A percentile compares a stretch with the other conserved stretches of the same genome.
Conservation (phyloP, 495 filamentous ascomycete genomes). For the Penicillium crystallinum region DNA sequence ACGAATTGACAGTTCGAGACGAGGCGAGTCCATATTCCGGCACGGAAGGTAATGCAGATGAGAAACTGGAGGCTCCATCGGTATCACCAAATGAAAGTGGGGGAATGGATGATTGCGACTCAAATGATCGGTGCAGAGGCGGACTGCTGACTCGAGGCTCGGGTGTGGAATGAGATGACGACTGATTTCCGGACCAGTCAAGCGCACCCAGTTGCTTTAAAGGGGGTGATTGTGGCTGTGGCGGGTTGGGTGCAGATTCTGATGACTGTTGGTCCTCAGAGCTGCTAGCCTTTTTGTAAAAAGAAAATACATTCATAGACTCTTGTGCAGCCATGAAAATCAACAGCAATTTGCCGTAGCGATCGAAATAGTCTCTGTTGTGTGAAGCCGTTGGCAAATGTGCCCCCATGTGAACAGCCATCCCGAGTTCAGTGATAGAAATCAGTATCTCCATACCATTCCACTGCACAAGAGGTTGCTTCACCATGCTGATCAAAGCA, state of each 20-base stretch:
- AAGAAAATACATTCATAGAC: slow-evolving; percentile 24
- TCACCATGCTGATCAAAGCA: slow-evolving; percentile 34
- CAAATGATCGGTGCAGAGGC: slow-evolving; percentile 16
- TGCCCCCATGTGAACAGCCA: slow-evolving; percentile 36
- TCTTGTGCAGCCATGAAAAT: slow-evolving; percentile 41
- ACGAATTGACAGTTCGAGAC: slow-evolving; percentile 13
- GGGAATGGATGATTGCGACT: slow-evolving; percentile 15
- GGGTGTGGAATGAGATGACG: slow-evolving; percentile 5
- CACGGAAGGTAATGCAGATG: slow-evolving; percentile 22
- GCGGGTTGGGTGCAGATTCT: neutral
- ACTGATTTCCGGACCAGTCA: slow-evolving; percentile 9
- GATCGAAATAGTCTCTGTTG: slow-evolving; percentile 38
- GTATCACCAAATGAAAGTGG: slow-evolving; percentile 33
- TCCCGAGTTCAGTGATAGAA: slow-evolving; percentile 37
- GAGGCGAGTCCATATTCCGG: slow-evolving; percentile 19
- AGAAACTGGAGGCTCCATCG: slow-evolving; percentile 29
- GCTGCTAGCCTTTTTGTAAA: slow-evolving; percentile 16
- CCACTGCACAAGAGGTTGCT: slow-evolving; percentile 34
- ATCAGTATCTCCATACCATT: slow-evolving; percentile 43
- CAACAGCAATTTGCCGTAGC: slow-evolving; percentile 38
- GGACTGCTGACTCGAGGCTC: slow-evolving; percentile 13
- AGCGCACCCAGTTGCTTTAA: slow-evolving; percentile 1
- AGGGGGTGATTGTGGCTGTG: slow-evolving; percentile 1
- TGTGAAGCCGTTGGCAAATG: slow-evolving; percentile 30
- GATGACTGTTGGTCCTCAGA: slow-evolving; percentile 4